phyloP scores from a whole-genome alignment of 371 early-diverging fungal species.

The Ordospora colligata region DNA sequence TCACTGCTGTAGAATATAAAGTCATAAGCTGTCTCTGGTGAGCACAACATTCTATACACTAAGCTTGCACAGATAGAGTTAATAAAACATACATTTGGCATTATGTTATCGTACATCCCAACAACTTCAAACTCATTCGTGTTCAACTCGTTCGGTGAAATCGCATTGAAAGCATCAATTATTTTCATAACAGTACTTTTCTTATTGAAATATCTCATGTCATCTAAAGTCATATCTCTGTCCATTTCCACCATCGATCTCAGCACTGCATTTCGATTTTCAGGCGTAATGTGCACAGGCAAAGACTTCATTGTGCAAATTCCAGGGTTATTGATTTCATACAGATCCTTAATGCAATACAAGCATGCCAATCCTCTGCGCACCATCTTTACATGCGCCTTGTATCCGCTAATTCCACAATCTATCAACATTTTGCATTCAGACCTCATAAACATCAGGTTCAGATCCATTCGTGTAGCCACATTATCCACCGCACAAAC shows the following conservation, averaged over 20 bases:
- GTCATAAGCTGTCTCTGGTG: constrained; percentile 19
- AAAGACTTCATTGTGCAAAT: constrained; percentile 20
- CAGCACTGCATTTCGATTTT: constrained; percentile 21
- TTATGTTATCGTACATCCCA: constrained; percentile 16
- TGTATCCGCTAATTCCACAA: constrained; percentile 41
- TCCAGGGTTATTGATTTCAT: not conserved
- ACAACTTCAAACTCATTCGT: constrained; percentile 34
- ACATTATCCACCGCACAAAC: constrained; percentile 49
- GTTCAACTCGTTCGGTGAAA: not conserved
- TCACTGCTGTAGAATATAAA: constrained; percentile 40
- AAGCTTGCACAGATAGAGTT: constrained; percentile 55
- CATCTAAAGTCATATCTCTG: not conserved
- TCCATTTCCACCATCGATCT: not conserved
- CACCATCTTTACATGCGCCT: constrained; percentile 40
- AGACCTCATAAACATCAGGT: constrained; percentile 38
- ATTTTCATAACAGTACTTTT: constrained; percentile 7
- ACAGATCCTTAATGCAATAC: constrained; percentile 52
- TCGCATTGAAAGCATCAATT: constrained; percentile 27
- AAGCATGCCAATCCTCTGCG: constrained; percentile 35
- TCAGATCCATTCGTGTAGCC: constrained; percentile 47
- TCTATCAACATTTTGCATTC: constrained; percentile 41
- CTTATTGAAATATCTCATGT: not conserved
- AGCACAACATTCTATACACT: not conserved
- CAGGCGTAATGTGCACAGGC: not conserved
- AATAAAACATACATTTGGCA: constrained; percentile 48